Percentiles rank a stretch among this genome's conserved stretches.
phyloP scores from a whole-genome alignment of 192 early-diverging fungal species.

The Coemansia furcata region DNA sequence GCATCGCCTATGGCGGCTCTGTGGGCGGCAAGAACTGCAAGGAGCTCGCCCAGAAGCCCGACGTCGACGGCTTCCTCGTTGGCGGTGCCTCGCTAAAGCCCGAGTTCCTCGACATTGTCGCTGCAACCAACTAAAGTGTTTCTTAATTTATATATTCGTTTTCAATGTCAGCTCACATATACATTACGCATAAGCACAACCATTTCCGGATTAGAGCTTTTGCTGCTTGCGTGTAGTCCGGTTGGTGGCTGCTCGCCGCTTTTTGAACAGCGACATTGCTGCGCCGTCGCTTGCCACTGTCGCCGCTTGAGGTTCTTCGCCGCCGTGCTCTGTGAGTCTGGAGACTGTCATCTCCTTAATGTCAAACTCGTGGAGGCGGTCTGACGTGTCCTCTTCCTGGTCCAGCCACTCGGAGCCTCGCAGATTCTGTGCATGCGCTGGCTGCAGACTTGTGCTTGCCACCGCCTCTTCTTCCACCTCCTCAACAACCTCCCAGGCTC shows the following conservation, averaged over 20 bases:
- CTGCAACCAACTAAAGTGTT: conserved; percentile 33
- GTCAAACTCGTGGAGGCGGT: conserved; percentile 18
- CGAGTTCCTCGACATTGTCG: conserved; percentile 74
- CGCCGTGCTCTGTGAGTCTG: background rate
- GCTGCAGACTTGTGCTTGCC: background rate
- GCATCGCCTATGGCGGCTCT: conserved; percentile 97
- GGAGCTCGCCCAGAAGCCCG: conserved; percentile 76
- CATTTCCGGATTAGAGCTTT: conserved; percentile 8
- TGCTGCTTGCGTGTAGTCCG: conserved; percentile 30
- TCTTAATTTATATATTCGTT: background rate
- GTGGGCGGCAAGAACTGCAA: conserved; percentile 86
- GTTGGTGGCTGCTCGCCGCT: conserved; percentile 32
- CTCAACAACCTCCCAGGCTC: conserved; percentile 46
- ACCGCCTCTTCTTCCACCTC: conserved; percentile 6
- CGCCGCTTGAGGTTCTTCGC: background rate
- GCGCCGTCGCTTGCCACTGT: background rate
- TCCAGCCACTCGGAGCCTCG: conserved; percentile 35
- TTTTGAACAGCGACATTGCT: conserved; percentile 32
- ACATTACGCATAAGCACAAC: background rate
- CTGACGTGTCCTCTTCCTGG: conserved; percentile 17
- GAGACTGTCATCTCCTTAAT: conserved; percentile 36
- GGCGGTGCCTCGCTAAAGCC: conserved; percentile 97
- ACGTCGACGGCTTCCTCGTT: conserved; percentile 99
- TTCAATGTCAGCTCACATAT: background rate
- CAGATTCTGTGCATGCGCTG: background rate